Evolutionary conservation across 306 rosid species (phyloP).

Genomic region (Gynostemma pentaphyllum): DNA sequence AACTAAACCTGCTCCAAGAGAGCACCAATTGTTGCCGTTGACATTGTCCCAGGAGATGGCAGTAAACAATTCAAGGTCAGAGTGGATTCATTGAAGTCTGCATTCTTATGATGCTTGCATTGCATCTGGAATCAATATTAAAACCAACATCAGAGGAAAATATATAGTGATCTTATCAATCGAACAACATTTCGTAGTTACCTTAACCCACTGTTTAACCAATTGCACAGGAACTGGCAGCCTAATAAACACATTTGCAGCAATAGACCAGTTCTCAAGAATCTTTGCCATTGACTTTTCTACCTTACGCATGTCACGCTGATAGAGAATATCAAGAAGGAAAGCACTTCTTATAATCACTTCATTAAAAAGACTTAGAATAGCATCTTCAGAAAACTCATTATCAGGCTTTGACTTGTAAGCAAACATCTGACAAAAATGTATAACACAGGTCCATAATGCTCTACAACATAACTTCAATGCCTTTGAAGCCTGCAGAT

Average conservation of each 20-base stretch:
- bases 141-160: conserved; percentile 14
- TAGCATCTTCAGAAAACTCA: conserved; percentile 33
- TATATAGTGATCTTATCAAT: neutral
- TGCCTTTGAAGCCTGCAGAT: conserved; percentile 61
- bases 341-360: conserved; percentile 45
- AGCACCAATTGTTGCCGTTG: conserved; percentile 38
- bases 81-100: conserved; percentile 24
- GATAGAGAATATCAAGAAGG: conserved; percentile 58
- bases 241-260: conserved; percentile 29
- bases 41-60: conserved; percentile 34
- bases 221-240: conserved; percentile 53
- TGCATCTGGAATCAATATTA: conserved; percentile 39
- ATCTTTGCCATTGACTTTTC: conserved; percentile 28
- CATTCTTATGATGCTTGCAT: conserved; percentile 29
- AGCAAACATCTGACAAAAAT: conserved; percentile 22
- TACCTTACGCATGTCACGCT: conserved; percentile 29
- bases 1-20: conserved; percentile 72
- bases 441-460: conserved; percentile 54
- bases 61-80: conserved; percentile 38
- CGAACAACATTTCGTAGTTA: conserved; percentile 24
- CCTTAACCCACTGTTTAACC: conserved; percentile 96
- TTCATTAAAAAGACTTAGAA: conserved; percentile 36
- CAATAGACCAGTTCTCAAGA: conserved; percentile 54
- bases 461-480: conserved; percentile 59
- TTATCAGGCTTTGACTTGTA: conserved; percentile 11